Evolutionary conservation across 2,329 filamentous ascomycete species (phyloP).

Genomic region (Shiraia bambusicola): DNA sequence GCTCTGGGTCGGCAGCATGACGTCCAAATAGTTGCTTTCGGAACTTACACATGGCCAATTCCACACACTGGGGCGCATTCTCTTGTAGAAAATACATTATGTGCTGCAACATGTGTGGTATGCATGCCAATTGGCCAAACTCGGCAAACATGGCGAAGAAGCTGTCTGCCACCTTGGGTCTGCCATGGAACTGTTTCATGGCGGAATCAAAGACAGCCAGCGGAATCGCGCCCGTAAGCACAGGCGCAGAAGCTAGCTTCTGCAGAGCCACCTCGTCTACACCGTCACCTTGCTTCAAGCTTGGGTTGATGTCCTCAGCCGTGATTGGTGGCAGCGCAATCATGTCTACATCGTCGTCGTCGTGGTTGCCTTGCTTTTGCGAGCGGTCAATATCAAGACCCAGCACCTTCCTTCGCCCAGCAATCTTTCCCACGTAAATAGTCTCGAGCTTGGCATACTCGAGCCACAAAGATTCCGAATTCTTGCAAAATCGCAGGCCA

Average conservation of each 20-base stretch:
- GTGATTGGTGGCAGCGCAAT: conserved; percentile 61
- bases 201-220: conserved; percentile 88
- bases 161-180: conserved; percentile 63
- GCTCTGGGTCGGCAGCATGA: conserved; percentile 64
- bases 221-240: conserved; percentile 89
- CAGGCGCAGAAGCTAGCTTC: conserved; percentile 70
- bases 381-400: conserved; percentile 57
- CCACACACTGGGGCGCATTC: conserved; percentile 55
- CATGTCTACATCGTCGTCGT: conserved; percentile 52
- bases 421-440: conserved; percentile 83
- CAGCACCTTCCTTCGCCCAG: conserved; percentile 68
- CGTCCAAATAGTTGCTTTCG: conserved; percentile 70
- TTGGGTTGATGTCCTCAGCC: conserved; percentile 63
- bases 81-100: conserved; percentile 67
- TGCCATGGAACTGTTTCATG: conserved; percentile 73
- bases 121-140: conserved; percentile 67
- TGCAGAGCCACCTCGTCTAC: conserved; percentile 60
- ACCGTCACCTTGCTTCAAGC: conserved; percentile 51
- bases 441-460: conserved; percentile 91
- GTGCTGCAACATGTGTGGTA: conserved; percentile 69
- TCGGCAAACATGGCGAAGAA: conserved; percentile 80
- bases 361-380: conserved; percentile 46
- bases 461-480: conserved; percentile 73
- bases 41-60: conserved; percentile 70
- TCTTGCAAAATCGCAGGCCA: conserved; percentile 85